Evolutionary conservation across 305 asterid species (phyloP).

Genomic region (Stenogyne calaminthoides): DNA sequence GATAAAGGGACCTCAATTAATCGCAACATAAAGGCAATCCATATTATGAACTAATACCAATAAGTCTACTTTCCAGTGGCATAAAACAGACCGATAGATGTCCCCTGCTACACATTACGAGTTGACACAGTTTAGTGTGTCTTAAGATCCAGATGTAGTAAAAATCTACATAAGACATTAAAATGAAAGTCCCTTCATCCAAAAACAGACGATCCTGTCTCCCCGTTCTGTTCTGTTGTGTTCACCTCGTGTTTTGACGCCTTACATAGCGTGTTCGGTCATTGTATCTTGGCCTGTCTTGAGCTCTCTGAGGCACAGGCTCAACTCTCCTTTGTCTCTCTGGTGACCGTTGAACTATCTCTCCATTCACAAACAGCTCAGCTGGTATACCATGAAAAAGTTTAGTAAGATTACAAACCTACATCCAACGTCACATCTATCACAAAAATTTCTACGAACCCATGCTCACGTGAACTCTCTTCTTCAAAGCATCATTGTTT

Average conservation of each 20-base stretch:
- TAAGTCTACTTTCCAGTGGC: background rate
- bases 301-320: slow-evolving; percentile 83
- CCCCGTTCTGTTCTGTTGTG: background rate
- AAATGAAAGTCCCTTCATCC: slow-evolving; percentile 2
- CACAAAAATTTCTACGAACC: too few species aligned
- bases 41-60: background rate
- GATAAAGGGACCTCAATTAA: slow-evolving; percentile 4
- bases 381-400: slow-evolving; percentile 43
- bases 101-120: slow-evolving; percentile 13
- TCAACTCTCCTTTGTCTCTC: slow-evolving; percentile 90
- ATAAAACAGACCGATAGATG: slow-evolving; percentile 10
- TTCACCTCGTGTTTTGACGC: slow-evolving; percentile 57
- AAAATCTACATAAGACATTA: slow-evolving; percentile 19
- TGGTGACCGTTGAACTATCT: slow-evolving; percentile 84
- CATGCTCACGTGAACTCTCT: too few species aligned
- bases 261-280: slow-evolving; percentile 78
- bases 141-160: background rate
- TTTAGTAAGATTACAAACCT: background rate
- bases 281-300: slow-evolving; percentile 83
- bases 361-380: slow-evolving; percentile 80
- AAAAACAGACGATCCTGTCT: background rate
- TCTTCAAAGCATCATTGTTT: too few species aligned
- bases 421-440: background rate
- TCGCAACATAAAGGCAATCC: slow-evolving; percentile 9
- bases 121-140: background rate